Evolutionary conservation across 2,329 filamentous ascomycete genomes (phyloP).

Genomic region (Hansfordia pulvinata): DNA sequence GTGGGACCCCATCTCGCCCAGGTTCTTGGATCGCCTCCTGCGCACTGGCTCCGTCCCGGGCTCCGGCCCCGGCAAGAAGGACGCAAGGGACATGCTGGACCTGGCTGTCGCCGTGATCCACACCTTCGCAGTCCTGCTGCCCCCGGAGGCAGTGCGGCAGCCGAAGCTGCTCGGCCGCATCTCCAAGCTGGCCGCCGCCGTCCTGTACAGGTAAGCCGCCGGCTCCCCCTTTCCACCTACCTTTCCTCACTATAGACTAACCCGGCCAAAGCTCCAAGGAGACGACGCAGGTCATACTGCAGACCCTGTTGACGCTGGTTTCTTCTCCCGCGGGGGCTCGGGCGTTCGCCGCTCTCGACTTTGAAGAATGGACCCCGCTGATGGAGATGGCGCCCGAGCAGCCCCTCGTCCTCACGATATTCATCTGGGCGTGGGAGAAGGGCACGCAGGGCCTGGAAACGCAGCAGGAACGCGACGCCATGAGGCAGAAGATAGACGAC

Average conservation of each 20-base stretch:
- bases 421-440: conserved; percentile 43
- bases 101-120: conserved; percentile 50
- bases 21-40: conserved; percentile 51
- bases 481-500: conserved; percentile 28
- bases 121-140: conserved; percentile 44
- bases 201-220: conserved; percentile 36
- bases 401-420: conserved; percentile 37
- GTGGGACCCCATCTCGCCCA: conserved; percentile 47
- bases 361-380: conserved; percentile 39
- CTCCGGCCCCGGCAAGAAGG: conserved; percentile 21
- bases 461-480: conserved; percentile 6
- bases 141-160: conserved; percentile 28
- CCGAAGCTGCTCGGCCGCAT: conserved; percentile 37
- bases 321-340: conserved; percentile 35
- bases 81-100: conserved; percentile 47
- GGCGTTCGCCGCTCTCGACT: conserved; percentile 23
- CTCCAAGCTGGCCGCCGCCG: conserved; percentile 34
- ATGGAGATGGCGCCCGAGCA: conserved; percentile 42
- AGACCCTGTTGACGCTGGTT: conserved; percentile 42
- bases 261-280: conserved; percentile 29
- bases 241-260: conserved; percentile 3
- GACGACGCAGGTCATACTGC: conserved; percentile 37
- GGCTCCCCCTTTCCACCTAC: not conserved
- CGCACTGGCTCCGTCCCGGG: conserved; percentile 30
- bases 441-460: conserved; percentile 20